phyloP scores from a whole-genome alignment of 495 filamentous ascomycete species.

The Penicillium lagena region DNA sequence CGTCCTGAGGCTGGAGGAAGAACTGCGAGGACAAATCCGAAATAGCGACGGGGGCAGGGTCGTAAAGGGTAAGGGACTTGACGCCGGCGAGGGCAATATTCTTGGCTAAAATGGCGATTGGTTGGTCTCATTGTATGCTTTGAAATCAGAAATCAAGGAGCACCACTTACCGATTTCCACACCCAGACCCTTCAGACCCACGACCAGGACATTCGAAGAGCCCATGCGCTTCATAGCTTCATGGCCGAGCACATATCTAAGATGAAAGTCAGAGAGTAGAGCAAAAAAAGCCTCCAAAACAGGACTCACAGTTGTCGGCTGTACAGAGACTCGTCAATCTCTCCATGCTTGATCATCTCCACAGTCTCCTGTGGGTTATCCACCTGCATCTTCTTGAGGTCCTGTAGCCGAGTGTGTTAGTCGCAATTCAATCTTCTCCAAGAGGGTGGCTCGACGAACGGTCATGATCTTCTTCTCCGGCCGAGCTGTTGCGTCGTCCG shows the following conservation, averaged over 20 bases:
- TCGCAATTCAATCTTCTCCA: conserved; percentile 1
- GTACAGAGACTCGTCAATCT: conserved; percentile 97
- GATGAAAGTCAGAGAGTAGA: not conserved
- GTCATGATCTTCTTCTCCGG: conserved; percentile 80
- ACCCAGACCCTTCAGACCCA: conserved; percentile 87
- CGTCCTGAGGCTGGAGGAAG: conserved; percentile 82
- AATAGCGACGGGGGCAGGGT: conserved; percentile 73
- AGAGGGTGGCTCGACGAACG: conserved; percentile 44
- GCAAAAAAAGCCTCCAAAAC: not conserved
- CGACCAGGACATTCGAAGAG: conserved; percentile 88
- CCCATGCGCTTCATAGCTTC: conserved; percentile 99
- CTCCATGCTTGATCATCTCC: conserved; percentile 54
- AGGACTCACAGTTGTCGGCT: conserved; percentile 77
- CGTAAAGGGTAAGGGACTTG: conserved; percentile 79
- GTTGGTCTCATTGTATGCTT: not conserved
- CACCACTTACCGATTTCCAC: conserved; percentile 73
- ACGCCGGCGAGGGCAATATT: conserved; percentile 97
- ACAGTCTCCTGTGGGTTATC: conserved; percentile 54
- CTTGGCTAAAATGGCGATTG: conserved; percentile 58
- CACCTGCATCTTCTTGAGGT: conserved; percentile 71
- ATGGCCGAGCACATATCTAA: conserved; percentile 86
- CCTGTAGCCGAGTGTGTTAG: conserved; percentile 27
- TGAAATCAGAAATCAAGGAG: too few species aligned
- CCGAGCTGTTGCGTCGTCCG: conserved; percentile 60
- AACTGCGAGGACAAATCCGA: conserved; percentile 93